Base-by-base conservation (phyloP, 2,329 filamentous ascomycete genomes). In the Cytospora mali region DNA sequence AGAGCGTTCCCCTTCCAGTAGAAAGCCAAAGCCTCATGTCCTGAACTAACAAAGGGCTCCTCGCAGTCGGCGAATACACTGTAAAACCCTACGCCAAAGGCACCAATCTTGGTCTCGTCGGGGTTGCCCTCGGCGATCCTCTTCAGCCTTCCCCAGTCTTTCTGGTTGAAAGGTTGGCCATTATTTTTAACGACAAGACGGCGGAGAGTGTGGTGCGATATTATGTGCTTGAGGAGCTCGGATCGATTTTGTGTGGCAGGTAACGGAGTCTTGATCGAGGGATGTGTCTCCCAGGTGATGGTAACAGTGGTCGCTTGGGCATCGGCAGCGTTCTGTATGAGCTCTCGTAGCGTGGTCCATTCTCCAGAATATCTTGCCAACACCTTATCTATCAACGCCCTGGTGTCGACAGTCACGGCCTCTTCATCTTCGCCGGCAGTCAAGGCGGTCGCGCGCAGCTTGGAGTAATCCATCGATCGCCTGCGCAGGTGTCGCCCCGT, bases 1-100 rank as follows among this genome's bases (percentile, higher is more conserved):
- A 99, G 83, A 6, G 92, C 92, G 74, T 98, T 98, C n/a, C 91
- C 93, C 75, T 97, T 98, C 96, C 95, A 99, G 79, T 97, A 99
- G 73, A 99, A 99, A 0, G 94, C 94, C 92, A 99, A 97, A 42
- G 93, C 93, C 76, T 96, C 89, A 66, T 84, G 86, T 0, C 95
- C 95, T 0, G 94, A 98, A 68, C 92, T 95, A 67, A 99, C 91
- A 72, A 99, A 98, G 0, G 95, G 95, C 69, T 97, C 93, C 76
- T 99, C 96, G 74, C 94, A 99, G 74, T 99, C 95, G 66, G 95
- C 92, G 74, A 99, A 99, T 46, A 98, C 94, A 74, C 92, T 96
- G 81, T 99, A 99, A 79, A 99, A 99, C 2, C 95, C 95, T 33
- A 99, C 95, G 68, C 95, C 95, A 74, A 99, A 99, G 4, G 95